Percentiles rank a stretch among this genome's conserved stretches.
These are phyloP conservation scores for Penicillium atrosanguineum DNA, from an alignment of 495 filamentous ascomycete genomes.

Conservation along the genomic window DNA sequence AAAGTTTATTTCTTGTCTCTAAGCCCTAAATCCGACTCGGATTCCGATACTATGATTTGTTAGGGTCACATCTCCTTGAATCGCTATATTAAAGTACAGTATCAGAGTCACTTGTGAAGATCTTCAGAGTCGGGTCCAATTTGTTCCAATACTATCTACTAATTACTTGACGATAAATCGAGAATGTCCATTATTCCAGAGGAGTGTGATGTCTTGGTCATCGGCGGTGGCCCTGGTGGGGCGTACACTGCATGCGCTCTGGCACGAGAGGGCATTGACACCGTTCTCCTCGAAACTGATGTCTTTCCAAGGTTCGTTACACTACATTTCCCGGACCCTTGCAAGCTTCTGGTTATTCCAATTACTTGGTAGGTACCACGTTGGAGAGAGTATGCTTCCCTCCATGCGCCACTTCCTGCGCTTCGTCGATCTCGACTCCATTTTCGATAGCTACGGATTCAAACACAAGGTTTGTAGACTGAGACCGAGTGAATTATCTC, in stretches of 20 bases:
- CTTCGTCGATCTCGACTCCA: conserved; percentile 46
- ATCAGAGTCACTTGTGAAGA: too few relatives aligned
- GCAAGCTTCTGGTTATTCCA: not conserved
- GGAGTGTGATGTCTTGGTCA: conserved; percentile 40
- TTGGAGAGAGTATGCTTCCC: conserved; percentile 46
- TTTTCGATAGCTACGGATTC: conserved; percentile 46
- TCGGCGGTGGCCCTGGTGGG: conserved; percentile 48
- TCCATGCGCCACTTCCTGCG: conserved; percentile 47
- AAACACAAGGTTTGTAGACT: conserved; percentile 37
- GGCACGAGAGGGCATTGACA: conserved; percentile 43
- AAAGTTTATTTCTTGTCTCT: too few relatives aligned
- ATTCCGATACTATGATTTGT: too few relatives aligned
- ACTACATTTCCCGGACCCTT: not conserved
- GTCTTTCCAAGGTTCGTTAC: conserved; percentile 39
- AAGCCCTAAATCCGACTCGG: too few relatives aligned
- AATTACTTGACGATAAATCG: too few relatives aligned
- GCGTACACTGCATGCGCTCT: conserved; percentile 44
- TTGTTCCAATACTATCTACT: too few relatives aligned
- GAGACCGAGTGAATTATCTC: conserved; percentile 21
- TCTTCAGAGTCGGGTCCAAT: too few relatives aligned
- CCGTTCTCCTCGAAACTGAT: conserved; percentile 45
- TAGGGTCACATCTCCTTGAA: too few relatives aligned
- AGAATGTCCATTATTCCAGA: conserved; percentile 27
- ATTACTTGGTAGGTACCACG: conserved; percentile 10
- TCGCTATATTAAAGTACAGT: too few relatives aligned